A percentile compares a stretch with the other conserved stretches of the same genome.
Conservation (phyloP, 2,329 filamentous ascomycete genomes). For the Botrytis elliptica region DNA sequence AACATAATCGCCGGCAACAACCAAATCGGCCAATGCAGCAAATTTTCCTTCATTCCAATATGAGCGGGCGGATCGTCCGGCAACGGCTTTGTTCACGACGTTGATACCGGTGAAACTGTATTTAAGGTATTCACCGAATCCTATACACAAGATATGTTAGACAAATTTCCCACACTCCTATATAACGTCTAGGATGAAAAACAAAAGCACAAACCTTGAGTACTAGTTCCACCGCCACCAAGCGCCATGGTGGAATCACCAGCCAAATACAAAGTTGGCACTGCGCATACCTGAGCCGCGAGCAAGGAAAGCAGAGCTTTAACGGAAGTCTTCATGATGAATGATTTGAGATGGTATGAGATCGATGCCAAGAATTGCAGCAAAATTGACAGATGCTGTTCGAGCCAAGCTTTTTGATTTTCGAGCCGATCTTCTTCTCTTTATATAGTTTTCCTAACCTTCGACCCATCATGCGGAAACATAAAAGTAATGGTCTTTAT, state of each 20-base stretch:
- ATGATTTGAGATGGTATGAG: neutral
- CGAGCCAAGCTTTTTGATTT: neutral
- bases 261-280: slow-evolving; percentile 52
- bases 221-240: slow-evolving; percentile 46
- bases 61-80: slow-evolving; percentile 64
- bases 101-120: slow-evolving; percentile 47
- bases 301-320: slow-evolving; percentile 4
- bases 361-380: neutral
- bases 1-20: slow-evolving; percentile 45
- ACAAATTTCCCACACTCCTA: neutral
- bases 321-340: slow-evolving; percentile 14
- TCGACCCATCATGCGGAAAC: neutral
- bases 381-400: neutral
- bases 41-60: slow-evolving; percentile 67
- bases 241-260: slow-evolving; percentile 63
- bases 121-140: slow-evolving; percentile 62
- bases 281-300: slow-evolving; percentile 14
- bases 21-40: slow-evolving; percentile 50
- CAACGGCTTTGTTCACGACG: slow-evolving; percentile 64
- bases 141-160: slow-evolving; percentile 39
- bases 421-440: neutral
- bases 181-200: slow-evolving; percentile 2
- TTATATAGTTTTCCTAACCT: neutral
- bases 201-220: slow-evolving; percentile 39
- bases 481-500: neutral